phyloP scores from a whole-genome alignment of 2,329 filamentous ascomycete species.

The Microcyclospora pomicola region DNA sequence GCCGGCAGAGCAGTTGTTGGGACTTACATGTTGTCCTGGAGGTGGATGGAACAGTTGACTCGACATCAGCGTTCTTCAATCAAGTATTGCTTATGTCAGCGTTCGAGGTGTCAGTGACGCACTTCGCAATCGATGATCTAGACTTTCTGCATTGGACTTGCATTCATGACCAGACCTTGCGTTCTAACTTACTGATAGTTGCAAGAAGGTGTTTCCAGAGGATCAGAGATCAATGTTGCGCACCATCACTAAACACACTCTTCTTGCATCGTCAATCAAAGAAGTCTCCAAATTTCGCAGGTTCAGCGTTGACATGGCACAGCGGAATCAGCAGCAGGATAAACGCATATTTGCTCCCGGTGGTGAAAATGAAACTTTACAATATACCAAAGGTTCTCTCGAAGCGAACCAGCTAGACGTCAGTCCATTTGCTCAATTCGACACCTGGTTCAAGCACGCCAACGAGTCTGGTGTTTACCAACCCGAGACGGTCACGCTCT shows the following conservation, averaged over 20 bases:
- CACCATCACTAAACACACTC: too few species aligned
- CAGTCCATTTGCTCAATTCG: constrained; percentile 70
- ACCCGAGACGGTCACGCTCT: constrained; percentile 78
- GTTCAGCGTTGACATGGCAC: too few species aligned
- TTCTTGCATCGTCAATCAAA: too few species aligned
- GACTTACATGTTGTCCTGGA: constrained; percentile 3
- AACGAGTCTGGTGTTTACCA: constrained; percentile 49
- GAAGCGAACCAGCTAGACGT: constrained; percentile 44
- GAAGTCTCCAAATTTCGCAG: too few species aligned
- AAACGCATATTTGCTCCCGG: constrained; percentile 49
- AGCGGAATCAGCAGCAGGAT: not conserved
- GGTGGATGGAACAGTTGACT: not conserved
- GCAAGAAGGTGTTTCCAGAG: too few species aligned
- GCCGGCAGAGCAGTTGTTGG: not conserved
- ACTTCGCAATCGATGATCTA: too few species aligned
- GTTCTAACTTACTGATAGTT: too few species aligned
- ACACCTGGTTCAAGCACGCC: constrained; percentile 73
- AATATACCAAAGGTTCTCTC: constrained; percentile 58
- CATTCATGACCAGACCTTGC: too few species aligned
- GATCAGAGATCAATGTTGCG: too few species aligned
- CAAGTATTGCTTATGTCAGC: not conserved
- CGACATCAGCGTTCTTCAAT: not conserved
- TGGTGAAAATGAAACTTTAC: constrained; percentile 44
- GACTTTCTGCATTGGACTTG: too few species aligned
- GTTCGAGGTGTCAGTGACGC: too few species aligned